These are phyloP conservation scores for Auricularia sp. DNA, from an alignment of 768 basidiomycete genomes.

Conservation along the genomic window DNA sequence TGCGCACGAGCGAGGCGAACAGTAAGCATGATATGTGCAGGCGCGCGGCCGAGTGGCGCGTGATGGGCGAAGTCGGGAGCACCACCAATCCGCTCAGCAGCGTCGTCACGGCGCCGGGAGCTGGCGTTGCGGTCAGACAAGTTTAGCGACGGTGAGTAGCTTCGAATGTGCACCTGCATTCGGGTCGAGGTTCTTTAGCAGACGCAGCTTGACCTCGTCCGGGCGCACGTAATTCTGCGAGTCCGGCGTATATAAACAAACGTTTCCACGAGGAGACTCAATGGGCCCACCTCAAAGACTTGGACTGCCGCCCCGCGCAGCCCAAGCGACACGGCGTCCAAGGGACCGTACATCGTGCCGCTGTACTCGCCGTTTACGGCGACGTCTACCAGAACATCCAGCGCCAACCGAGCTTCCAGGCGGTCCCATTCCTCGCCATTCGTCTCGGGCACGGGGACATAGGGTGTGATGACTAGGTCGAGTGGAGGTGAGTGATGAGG, in stretches of 20 bases:
- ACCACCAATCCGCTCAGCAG: constrained; percentile 51
- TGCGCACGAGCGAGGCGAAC: constrained; percentile 69
- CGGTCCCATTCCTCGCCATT: constrained; percentile 92
- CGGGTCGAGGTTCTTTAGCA: constrained; percentile 61
- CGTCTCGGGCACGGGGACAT: constrained; percentile 69
- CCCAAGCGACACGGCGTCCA: constrained; percentile 58
- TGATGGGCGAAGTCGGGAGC: constrained; percentile 50
- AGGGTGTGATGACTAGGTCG: constrained; percentile 40
- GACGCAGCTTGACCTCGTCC: constrained; percentile 59
- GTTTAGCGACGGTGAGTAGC: not conserved
- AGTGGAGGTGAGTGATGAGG: not conserved
- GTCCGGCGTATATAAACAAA: not conserved
- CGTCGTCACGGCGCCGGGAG: constrained; percentile 48
- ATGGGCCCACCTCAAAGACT: constrained; percentile 63
- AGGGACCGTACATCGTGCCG: constrained; percentile 36
- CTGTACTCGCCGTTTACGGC: constrained; percentile 84
- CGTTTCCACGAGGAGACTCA: constrained; percentile 5
- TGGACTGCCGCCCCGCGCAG: constrained; percentile 65
- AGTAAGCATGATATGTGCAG: constrained; percentile 68
- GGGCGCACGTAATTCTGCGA: constrained; percentile 64
- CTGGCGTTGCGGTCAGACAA: not conserved
- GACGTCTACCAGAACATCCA: constrained; percentile 74
- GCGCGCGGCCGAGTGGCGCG: constrained; percentile 45
- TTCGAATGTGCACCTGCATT: constrained; percentile 26
- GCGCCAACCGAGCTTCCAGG: constrained; percentile 65